Base-by-base conservation (phyloP, 2,329 filamentous ascomycete genomes). In the Fusarium sp. region DNA sequence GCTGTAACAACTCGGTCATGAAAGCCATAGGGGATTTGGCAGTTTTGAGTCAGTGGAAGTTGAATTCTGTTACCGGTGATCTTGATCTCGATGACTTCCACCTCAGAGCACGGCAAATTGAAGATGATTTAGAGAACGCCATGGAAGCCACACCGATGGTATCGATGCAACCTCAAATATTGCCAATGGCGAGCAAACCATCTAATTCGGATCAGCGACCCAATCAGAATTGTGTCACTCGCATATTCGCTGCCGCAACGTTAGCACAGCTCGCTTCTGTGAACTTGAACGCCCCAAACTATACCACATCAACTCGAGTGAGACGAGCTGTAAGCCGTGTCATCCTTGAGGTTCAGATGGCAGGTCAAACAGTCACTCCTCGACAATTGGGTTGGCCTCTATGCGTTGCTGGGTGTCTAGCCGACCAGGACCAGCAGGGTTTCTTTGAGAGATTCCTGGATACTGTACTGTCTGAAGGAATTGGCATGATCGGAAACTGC, bases 301-400 rank as follows among this genome's bases (percentile, higher is more conserved):
- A 16, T 7, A 27, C 6, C 7, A 2, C 7, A 11, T 3, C 2
- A 7, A 42, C n/a, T 18, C 5, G 2, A 7, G 2, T 11, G 3
- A 59, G 58, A 9, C 18, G 58, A 29, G 22, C 25, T 0, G 22
- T 61, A 0, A 49, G 54, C 6, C 34, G 58, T 3, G 54, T 42
- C 0, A 59, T 61, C 6, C 8, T 61, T 0, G 58, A 59, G 34
- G 44, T 61, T 7, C 48, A 59, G 18, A 20, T 61, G 44, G 42
- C 44, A 2, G 2, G 16, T 5, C 3, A 29, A 18, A 20, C 11
- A 1, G 27, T 61, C 1, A 49, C 54, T 24, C 34, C 54, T 14
- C 42, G 54, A 4, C 58, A 61, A 10, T 4, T 59, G 1, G 59
- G 58, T 14, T 61, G 58, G 54, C 42, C 58, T 1, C 27, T 61